Evolutionary conservation across 805 yeast genomes (phyloP), one percentile per base, ranked within the genome.

Genomic region (Candida sonorensis): DNA sequence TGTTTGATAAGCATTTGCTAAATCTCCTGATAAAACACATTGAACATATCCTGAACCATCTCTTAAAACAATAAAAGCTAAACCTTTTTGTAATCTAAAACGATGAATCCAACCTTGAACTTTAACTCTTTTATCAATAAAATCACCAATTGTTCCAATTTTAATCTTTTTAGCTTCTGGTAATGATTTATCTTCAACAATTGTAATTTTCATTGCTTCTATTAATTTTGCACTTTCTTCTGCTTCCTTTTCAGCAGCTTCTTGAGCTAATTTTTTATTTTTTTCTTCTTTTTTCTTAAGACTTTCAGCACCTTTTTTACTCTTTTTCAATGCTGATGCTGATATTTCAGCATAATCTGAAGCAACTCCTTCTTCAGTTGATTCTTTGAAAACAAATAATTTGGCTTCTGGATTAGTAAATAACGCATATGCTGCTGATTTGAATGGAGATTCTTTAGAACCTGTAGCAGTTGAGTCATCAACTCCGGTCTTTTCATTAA

Each of bases 101-200:
- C 98, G 81, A 61, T 92, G 99, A 40, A 92, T 71, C 99, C 99
- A 92, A 41, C 98, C 99, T 44, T 77, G 77, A 27, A 90, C 80
- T 35, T 68, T 56, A 33, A 86, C 86, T 59, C 99, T 77, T 18
- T 33, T 17, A 36, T 77, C 92, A 26, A 86, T 69, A 49, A 61
- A 50, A 5, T 63, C 68, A 36, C 69, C 69, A 31, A 79, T 59
- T 8, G 69, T 46, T 40, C 65, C 59, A 50, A 92, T 72, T 63
- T 85, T 88, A 57, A 77, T 69, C 51, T 65, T 74, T 35, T 60
- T 54, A 27, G 97, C 90, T 22, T 49, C 53, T 34, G 95, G 87
- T 47, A 85, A 70, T 10, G 84, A 69, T 28, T 64, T 50, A 54
- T 92, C 97, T 56, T 84, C 83, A 37, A 58, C 71, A 50, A 92